Conservation (phyloP, 225 moss, liverwort and hornwort genomes). For the Polytrichum formosum region DNA sequence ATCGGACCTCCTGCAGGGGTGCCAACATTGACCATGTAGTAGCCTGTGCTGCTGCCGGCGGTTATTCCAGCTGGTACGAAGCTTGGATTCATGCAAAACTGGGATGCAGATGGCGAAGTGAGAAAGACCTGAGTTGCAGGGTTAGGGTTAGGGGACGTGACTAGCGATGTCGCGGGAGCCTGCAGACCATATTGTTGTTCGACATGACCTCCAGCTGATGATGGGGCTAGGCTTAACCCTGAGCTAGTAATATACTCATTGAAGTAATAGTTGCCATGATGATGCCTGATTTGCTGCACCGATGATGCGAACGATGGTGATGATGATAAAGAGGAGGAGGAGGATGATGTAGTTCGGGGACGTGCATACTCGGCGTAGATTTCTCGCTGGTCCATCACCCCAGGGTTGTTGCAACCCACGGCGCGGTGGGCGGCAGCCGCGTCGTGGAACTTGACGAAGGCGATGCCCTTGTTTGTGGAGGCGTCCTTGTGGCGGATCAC, state of each 20-base stretch:
- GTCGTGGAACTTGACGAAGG: constrained; percentile 46
- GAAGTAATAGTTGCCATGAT: too few relatives aligned
- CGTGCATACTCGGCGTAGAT: constrained; percentile 43
- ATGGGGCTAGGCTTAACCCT: constrained; percentile 1
- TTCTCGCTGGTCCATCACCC: constrained; percentile 39
- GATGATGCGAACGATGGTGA: too few relatives aligned
- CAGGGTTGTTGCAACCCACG: constrained; percentile 42
- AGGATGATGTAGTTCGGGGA: constrained; percentile 10
- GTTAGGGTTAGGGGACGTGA: constrained; percentile 17
- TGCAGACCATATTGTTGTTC: neutral
- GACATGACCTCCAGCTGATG: neutral
- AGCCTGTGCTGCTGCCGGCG: neutral
- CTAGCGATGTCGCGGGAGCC: neutral
- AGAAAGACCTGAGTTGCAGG: constrained; percentile 10
- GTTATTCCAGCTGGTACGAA: neutral
- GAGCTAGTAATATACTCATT: too few relatives aligned
- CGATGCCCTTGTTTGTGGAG: constrained; percentile 59
- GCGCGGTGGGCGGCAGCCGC: constrained; percentile 32
- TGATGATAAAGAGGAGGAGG: neutral
- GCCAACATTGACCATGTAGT: neutral
- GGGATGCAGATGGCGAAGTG: constrained; percentile 7
- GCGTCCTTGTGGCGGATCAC: constrained; percentile 61
- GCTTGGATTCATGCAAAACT: constrained; percentile 9
- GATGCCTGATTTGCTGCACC: too few relatives aligned
- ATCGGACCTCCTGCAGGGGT: neutral